These are phyloP conservation scores for Westerdykella sp. DNA, from an alignment of 2,329 filamentous ascomycete species.

Conservation along the genomic window DNA sequence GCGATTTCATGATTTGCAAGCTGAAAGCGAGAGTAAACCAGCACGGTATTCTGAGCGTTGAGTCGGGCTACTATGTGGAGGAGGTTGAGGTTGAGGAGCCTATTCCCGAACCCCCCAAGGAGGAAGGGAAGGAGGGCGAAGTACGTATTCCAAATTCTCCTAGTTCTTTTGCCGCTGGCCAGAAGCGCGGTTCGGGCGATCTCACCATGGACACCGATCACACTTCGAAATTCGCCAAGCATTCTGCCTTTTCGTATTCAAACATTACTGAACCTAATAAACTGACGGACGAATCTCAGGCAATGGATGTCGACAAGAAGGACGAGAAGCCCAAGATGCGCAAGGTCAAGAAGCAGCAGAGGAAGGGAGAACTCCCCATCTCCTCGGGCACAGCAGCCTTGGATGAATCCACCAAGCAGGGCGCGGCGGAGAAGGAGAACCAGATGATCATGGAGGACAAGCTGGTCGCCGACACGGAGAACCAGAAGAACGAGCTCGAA, in stretches of 20 bases:
- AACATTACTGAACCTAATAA: conserved; percentile 6
- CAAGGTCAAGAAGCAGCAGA: conserved; percentile 99
- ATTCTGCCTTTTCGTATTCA: conserved; percentile 16
- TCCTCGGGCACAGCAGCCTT: conserved; percentile 75
- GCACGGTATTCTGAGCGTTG: conserved; percentile 91
- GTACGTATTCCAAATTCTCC: conserved; percentile 50
- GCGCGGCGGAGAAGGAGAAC: conserved; percentile 73
- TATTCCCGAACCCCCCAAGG: conserved; percentile 61
- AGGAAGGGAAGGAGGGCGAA: conserved; percentile 58
- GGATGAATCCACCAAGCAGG: conserved; percentile 60
- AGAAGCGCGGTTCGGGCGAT: conserved; percentile 9
- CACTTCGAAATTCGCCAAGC: neutral
- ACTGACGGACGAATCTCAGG: conserved; percentile 30
- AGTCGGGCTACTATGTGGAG: conserved; percentile 96
- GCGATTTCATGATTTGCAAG: conserved; percentile 99
- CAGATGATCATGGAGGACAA: conserved; percentile 98
- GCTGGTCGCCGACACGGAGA: conserved; percentile 93
- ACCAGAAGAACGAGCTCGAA: conserved; percentile 99
- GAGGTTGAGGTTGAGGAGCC: conserved; percentile 96
- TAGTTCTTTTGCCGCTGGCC: conserved; percentile 10
- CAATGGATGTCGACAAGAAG: conserved; percentile 35
- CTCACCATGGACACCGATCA: neutral
- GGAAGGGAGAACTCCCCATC: conserved; percentile 91
- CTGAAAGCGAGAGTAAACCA: conserved; percentile 95
- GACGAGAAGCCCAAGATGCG: conserved; percentile 66